A percentile compares a stretch with the other conserved stretches of the same genome.
phyloP scores from a whole-genome alignment of 2,329 filamentous ascomycete species.

The Nothophaeocryptopus gaeumannii region DNA sequence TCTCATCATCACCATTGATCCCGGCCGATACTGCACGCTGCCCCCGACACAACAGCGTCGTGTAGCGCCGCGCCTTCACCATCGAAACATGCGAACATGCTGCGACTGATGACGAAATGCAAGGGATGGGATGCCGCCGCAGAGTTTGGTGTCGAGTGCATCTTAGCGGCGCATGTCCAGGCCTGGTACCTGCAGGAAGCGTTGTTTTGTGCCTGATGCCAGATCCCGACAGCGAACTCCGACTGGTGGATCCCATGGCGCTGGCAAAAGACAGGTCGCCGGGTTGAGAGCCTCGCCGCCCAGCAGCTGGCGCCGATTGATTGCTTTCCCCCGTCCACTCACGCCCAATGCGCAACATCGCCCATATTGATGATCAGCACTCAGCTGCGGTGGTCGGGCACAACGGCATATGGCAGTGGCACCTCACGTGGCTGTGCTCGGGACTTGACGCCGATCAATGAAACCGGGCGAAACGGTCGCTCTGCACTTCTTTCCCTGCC shows the following conservation, averaged over 20 bases:
- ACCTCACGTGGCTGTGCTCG: constrained; percentile 7
- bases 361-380: background rate
- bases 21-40: too few species aligned
- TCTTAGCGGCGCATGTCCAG: constrained; percentile 2
- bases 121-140: constrained; percentile 2
- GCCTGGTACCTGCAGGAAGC: constrained; percentile 23
- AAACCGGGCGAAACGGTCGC: background rate
- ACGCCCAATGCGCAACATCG: too few species aligned
- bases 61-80: background rate
- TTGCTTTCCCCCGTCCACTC: too few species aligned
- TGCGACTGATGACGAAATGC: constrained; percentile 8
- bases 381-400: background rate
- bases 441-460: constrained; percentile 3
- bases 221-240: constrained; percentile 20
- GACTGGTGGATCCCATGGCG: constrained; percentile 9
- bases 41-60: too few species aligned
- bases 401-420: background rate
- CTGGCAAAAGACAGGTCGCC: too few species aligned
- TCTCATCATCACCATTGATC: too few species aligned
- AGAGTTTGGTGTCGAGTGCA: constrained; percentile 8
- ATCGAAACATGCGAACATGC: constrained; percentile 12
- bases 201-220: constrained; percentile 15
- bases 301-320: too few species aligned
- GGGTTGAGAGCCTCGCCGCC: too few species aligned
- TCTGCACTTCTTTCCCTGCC: too few species aligned